Evolutionary conservation across 257 asterid genomes (phyloP).

Genomic region (Cruciata laevipes): DNA sequence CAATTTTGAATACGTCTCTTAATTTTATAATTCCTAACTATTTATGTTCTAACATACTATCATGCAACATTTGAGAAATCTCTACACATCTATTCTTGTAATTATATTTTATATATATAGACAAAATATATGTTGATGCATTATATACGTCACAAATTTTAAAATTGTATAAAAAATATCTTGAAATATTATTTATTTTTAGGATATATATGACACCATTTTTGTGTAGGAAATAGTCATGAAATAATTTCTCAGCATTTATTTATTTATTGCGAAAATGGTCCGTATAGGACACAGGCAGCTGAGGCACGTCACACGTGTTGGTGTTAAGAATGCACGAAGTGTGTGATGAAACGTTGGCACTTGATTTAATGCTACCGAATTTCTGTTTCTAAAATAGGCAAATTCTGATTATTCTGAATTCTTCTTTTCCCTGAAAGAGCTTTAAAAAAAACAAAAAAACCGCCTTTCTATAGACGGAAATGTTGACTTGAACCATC

Average conservation of each 20-base stretch:
- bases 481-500: constrained; percentile 3
- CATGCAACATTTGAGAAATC: neutral
- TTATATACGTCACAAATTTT: too few relatives aligned
- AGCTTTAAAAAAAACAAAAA: neutral
- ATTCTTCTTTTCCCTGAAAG: neutral
- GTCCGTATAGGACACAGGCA: neutral
- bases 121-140: too few relatives aligned
- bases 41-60: neutral
- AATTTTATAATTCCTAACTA: too few relatives aligned
- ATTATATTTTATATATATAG: too few relatives aligned
- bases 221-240: too few relatives aligned
- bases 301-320: neutral
- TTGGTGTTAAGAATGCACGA: neutral
- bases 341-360: neutral
- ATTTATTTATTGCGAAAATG: too few relatives aligned
- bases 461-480: neutral
- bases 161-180: too few relatives aligned
- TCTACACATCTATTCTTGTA: neutral
- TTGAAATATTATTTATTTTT: too few relatives aligned
- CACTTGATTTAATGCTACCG: neutral
- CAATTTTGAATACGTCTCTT: neutral
- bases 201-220: too few relatives aligned
- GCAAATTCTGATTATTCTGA: neutral
- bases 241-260: too few relatives aligned
- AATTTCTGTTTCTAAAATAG: neutral